Base-by-base conservation (phyloP, 2,329 filamentous ascomycete species). In the Diplodia intermedia region DNA sequence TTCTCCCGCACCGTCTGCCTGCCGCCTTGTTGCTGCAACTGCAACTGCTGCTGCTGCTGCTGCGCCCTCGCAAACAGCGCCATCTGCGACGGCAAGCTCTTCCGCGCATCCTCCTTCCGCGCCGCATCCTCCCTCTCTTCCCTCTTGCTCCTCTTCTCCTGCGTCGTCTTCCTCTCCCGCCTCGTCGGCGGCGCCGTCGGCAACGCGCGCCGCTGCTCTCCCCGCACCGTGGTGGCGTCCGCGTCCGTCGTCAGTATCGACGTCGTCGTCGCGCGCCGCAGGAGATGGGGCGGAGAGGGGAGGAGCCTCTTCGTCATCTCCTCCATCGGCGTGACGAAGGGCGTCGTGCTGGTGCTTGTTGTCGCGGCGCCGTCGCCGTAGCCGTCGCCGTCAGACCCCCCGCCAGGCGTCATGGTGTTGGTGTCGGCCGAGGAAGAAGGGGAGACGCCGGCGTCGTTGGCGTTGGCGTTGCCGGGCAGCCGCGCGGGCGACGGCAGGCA, bases 401-500 rank as follows among this genome's bases (percentile, higher is more conserved):
- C 40, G 33, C 33, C 33, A 2, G 43, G 43, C 18, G 40, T 26
- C 4, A 2, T 29, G 50, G 18, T n/a, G 26, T 6, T 15, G 15
- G 23, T 31, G 5, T 33, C 7, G 2, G 26, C 14, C 6, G 15
- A n/a, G 14, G 23, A 33, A 12, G 54, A 33, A 12, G 54, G n/a
- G 4, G 31, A n/a, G 12, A n/a, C 31, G 31, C 11, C 3, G 31
- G 11, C 31, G 9, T 26, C 5, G 33, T 33, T 29, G 9, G 15
- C 5, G n/a, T 29, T 3, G 12, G n/a, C 29, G 31, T n/a, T 1
- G n/a, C 9, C 18, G 9, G 7, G 33, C 9, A 0, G 11, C 1
- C 52, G 38, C 50, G 68, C 43, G 18, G 65, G 56, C 29, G 65
- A 50, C 15, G 57, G 50, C 9, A 47, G 40, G 36, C 23, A 18